phyloP scores from a whole-genome alignment of 75 land plant genomes.

The Ceratopteris richardii region DNA sequence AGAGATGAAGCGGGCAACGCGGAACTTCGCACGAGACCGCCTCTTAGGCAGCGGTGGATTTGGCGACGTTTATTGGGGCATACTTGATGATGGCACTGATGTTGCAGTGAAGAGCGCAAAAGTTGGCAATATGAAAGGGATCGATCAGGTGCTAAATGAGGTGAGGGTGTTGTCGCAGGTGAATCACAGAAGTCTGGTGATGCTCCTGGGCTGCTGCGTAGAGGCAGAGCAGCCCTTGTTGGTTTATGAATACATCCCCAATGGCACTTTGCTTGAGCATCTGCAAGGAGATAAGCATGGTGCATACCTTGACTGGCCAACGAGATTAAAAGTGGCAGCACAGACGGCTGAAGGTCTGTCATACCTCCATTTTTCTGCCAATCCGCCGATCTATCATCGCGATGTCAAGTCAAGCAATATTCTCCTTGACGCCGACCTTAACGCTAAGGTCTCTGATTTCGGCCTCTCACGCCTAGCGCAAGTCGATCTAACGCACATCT shows the following conservation, averaged over 20 bases:
- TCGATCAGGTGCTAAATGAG: constrained; percentile 48
- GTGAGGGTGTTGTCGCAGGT: constrained; percentile 44
- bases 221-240: constrained; percentile 43
- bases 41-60: constrained; percentile 52
- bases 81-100: constrained; percentile 35
- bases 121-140: constrained; percentile 35
- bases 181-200: constrained; percentile 43
- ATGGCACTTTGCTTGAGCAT: constrained; percentile 43
- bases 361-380: constrained; percentile 28
- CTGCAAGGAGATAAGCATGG: constrained; percentile 1
- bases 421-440: constrained; percentile 18
- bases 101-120: constrained; percentile 51
- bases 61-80: constrained; percentile 55
- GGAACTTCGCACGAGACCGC: constrained; percentile 35
- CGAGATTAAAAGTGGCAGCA: constrained; percentile 21
- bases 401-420: constrained; percentile 35
- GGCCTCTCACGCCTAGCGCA: constrained; percentile 33
- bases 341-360: constrained; percentile 27
- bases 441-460: constrained; percentile 36
- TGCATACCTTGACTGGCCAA: constrained; percentile 17
- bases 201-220: constrained; percentile 50
- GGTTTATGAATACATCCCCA: constrained; percentile 48
- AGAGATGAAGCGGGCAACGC: constrained; percentile 50
- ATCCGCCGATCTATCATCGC: constrained; percentile 32
- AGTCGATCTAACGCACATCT: constrained; percentile 32